Evolutionary conservation across 2,329 filamentous ascomycete species (phyloP), one percentile per base, ranked within the genome.

Genomic region (Coniochaeta pulveracea): DNA sequence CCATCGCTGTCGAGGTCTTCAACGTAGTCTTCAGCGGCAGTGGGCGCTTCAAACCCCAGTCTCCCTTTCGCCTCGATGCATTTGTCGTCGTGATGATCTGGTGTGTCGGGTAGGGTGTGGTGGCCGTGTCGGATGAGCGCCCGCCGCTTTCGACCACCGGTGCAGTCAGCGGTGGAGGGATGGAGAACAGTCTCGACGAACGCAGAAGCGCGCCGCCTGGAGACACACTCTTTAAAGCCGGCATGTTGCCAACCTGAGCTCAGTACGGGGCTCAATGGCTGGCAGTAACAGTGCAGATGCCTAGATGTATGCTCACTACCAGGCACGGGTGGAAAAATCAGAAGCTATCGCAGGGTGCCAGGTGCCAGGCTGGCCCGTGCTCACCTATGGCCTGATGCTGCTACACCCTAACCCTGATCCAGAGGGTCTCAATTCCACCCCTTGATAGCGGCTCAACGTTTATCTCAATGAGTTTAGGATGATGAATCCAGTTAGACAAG

Each of bases 1-100:
- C 71, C 32, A 83, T 65, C 8, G 86, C 83, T n/a, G 76, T 78
- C 6, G 78, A 75, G 6, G 76, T 76, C 34, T 74, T 73, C 14
- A 76, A 72, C 5, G 85, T 88, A 3, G 80, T 77, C 52, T 80
- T 80, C 7, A 80, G 60, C 2, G 89, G 89, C 5, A 96, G 64
- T 1, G 85, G 69, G 35, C 89, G 69, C 62, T 96, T 96, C 47
- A 95, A 63, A 10, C 89, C 89, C 88, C 89, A 96, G 50, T 96
- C 89, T 22, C 89, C 89, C 49, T 74, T 74, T 25, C 67, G 63
- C 16, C 85, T 69, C 6, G 86, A 88, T 12, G 76, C 69, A 27
- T 69, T 61, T 5, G 85, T 80, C 1, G 85, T 88, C 10, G 80
- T 78, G 50, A 96, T 81, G 40, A 86, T 74, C 51, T 91, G 83